Evolutionary conservation across 805 yeast species (phyloP).

Genomic region (Ogataea ganodermae): DNA sequence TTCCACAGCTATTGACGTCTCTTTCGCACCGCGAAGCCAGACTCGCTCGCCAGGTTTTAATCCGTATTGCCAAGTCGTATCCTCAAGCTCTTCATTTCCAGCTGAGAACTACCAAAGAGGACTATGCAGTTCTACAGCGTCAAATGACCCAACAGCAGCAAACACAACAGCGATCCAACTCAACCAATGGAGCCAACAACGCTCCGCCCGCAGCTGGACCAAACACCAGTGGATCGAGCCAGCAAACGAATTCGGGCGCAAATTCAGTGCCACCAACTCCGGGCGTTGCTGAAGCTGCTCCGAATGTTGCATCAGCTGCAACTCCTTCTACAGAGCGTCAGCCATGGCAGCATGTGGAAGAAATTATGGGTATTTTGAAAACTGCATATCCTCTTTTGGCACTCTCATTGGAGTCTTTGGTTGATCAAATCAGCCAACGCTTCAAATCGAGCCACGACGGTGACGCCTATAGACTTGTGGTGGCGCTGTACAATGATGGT

Average conservation of each 20-base stretch:
- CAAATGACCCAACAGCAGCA: conserved; percentile 46
- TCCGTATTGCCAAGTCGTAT: conserved; percentile 90
- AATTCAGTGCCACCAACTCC: conserved; percentile 16
- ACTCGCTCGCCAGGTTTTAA: conserved; percentile 82
- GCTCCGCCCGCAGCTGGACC: not conserved
- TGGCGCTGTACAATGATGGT: conserved; percentile 91
- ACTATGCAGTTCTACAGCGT: conserved; percentile 81
- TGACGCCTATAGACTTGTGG: conserved; percentile 91
- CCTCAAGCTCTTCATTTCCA: conserved; percentile 98
- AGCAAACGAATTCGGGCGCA: not conserved
- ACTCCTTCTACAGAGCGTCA: conserved; percentile 39
- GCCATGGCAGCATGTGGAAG: conserved; percentile 92
- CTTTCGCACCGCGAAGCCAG: conserved; percentile 90
- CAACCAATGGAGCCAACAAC: conserved; percentile 7
- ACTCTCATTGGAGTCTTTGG: conserved; percentile 87
- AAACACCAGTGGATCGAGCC: not conserved
- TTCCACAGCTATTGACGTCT: conserved; percentile 89
- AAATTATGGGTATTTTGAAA: conserved; percentile 90
- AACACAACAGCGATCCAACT: conserved; percentile 35
- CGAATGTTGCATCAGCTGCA: conserved; percentile 2
- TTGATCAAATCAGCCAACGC: conserved; percentile 91
- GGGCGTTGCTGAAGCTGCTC: conserved; percentile 6
- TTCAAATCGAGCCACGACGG: conserved; percentile 94
- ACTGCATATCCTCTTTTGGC: conserved; percentile 96
- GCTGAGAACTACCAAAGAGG: conserved; percentile 92